phyloP scores from a whole-genome alignment of 1,284 basidiomycete genomes.

The Schizopora paradoxa region DNA sequence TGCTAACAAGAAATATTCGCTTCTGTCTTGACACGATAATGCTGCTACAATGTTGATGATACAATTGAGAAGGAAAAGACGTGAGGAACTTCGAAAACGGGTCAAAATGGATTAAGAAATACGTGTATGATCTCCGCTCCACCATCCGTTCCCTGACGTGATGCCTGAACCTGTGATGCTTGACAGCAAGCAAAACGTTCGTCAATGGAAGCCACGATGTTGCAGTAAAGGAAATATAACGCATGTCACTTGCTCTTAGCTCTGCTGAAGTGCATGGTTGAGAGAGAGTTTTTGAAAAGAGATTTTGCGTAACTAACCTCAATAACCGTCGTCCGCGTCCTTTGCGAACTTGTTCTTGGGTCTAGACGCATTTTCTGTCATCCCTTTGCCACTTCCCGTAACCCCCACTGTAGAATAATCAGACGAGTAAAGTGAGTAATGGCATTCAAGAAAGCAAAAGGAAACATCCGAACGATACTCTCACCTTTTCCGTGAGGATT shows the following conservation, averaged over 20 bases:
- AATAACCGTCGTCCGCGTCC: constrained; percentile 35
- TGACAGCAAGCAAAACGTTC: too few species aligned
- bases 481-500: constrained; percentile 84
- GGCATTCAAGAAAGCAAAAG: constrained; percentile 18
- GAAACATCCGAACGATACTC: constrained; percentile 25
- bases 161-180: too few species aligned
- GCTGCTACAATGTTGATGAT: too few species aligned
- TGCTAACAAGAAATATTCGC: too few species aligned
- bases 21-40: too few species aligned
- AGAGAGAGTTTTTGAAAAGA: background rate
- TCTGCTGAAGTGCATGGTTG: background rate
- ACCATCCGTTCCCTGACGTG: too few species aligned
- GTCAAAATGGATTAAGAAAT: too few species aligned
- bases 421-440: constrained; percentile 22
- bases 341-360: constrained; percentile 78
- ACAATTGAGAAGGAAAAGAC: too few species aligned
- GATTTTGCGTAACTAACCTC: background rate
- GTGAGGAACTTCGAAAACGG: too few species aligned
- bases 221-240: background rate
- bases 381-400: constrained; percentile 88
- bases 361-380: constrained; percentile 74
- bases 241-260: background rate
- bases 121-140: too few species aligned
- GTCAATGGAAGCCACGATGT: too few species aligned
- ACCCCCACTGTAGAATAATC: constrained; percentile 72